Base-by-base conservation (phyloP, 116 monocot genomes). In the Dioscorea cayenensis region DNA sequence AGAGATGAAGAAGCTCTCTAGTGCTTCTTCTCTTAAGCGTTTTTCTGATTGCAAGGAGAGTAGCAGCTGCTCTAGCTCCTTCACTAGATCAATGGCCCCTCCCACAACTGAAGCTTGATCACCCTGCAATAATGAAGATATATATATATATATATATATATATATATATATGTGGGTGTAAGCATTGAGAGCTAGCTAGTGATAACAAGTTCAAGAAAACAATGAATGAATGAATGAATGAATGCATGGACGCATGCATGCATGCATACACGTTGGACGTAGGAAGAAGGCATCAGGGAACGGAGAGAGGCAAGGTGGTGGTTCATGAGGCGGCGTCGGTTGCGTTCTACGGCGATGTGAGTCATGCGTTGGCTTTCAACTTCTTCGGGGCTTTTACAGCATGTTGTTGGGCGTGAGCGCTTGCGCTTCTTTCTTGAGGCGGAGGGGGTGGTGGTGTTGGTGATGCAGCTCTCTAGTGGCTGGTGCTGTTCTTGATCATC, bases 271-370 rank as follows among this genome's bases (percentile, higher is more conserved):
- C 94, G 78, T 23, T 76, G 92, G 65, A 90, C 77, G 59, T 79
- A 90, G 75, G 79, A 84, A 16, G 84, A 28, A 7, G 96, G 96
- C 85, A 96, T 88, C 62, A 96, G 82, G 49, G 90, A 71, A 23
- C 88, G 90, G 62, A 96, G 92, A 18, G 82, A 29, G 71, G 61
- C 65, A 52, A 96, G 85, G 61, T 92, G 90, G 50, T 88, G 85
- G 72, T 96, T 96, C 96, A 96, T 96, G 51, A 92, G 84, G 9
- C 82, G 81, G 6, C 96, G 85, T 7, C 96, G 87, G 79, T 96
- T 96, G 27, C 96, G 81, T 75, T 96, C 96, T 4, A 96, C 92
- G 20, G 85, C 86, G 64, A 96, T 96, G 76, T 96, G 96, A 20
- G 87, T 88, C 85, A 90, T 88, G 58, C 96, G 69, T 80, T 96